Evolutionary conservation across 495 filamentous ascomycete species (phyloP), one percentile per base, ranked within the genome.

Genomic region (Hypomontagnella monticulosa): DNA sequence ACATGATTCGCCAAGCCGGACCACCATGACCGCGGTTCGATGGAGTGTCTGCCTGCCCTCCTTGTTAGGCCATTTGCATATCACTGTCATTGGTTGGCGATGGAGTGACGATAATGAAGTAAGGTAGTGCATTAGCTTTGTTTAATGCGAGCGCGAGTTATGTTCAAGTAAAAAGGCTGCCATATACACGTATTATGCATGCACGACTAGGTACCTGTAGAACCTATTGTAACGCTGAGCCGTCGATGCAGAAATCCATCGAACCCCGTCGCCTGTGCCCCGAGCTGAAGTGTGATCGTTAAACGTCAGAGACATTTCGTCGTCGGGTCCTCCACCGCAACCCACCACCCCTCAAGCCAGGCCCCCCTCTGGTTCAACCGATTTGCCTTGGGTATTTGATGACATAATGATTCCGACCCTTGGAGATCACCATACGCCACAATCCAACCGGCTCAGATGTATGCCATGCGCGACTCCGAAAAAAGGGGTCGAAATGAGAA

Each of bases 131-230:
- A 51, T 56, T 56, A 40, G n/a, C 30, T 52, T 56, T 48, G 20
- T 12, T 53, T 27, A 38, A 61, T 57, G 23, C 61, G 27, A 48
- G 44, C 46, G 23, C 33, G 12, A 59, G 37, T 47, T 65, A 65
- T 61, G 57, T 65, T 41, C 56, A 61, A 47, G 30, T 53, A 12
- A 54, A 33, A 43, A 61, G 44, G 38, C 44, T 61, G 51, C 51
- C 59, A 56, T 62, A 56, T 68, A 63, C 54, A 59, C 42, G 37
- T 54, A 60, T 54, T 19, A 58, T 53, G 53, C 65, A 65, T 47
- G 44, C 57, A 51, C 36, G 53, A 64, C 42, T 60, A 56, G 55
- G 51, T 33, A 50, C 23, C 23, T 27, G 6, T 44, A 55, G 40
- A 47, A 36, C 41, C 44, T 55, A 60, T 59, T 55, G 49, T 23